Evolutionary conservation across 2,329 filamentous ascomycete species (phyloP).

Genomic region (Mollisiaceae sp.): DNA sequence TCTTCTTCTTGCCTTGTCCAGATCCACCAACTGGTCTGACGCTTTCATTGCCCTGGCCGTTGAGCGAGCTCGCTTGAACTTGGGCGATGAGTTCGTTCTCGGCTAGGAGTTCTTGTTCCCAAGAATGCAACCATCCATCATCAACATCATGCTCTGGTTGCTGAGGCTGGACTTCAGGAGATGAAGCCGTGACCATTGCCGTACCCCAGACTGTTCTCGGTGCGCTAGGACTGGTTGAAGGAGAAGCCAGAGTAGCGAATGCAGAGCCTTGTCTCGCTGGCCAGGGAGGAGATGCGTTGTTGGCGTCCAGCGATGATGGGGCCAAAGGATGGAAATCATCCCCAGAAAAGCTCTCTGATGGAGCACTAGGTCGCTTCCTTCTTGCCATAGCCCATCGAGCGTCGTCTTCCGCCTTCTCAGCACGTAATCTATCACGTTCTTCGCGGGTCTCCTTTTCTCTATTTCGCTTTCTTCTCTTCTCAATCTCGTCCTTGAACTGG

Average conservation of each 20-base stretch:
- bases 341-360: constrained; percentile 51
- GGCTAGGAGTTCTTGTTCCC: constrained; percentile 76
- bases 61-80: constrained; percentile 58
- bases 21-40: constrained; percentile 8
- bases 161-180: constrained; percentile 56
- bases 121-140: constrained; percentile 87
- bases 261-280: constrained; percentile 62
- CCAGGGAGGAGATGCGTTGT: constrained; percentile 53
- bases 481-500: constrained; percentile 66
- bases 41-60: constrained; percentile 24
- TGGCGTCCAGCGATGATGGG: constrained; percentile 52
- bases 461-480: constrained; percentile 66
- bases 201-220: constrained; percentile 93
- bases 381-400: constrained; percentile 64
- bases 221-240: constrained; percentile 80
- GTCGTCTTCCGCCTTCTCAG: constrained; percentile 72
- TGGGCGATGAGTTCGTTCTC: constrained; percentile 64
- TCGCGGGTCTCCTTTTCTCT: constrained; percentile 71
- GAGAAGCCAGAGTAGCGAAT: constrained; percentile 73
- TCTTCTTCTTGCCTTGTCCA: constrained; percentile 64
- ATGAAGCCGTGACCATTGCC: constrained; percentile 62
- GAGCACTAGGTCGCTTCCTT: constrained; percentile 58
- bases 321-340: constrained; percentile 71
- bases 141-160: constrained; percentile 49
- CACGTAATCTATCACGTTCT: constrained; percentile 71